Evolutionary conservation across 768 basidiomycete species (phyloP).

Genomic region (Gyrodon lividus): DNA sequence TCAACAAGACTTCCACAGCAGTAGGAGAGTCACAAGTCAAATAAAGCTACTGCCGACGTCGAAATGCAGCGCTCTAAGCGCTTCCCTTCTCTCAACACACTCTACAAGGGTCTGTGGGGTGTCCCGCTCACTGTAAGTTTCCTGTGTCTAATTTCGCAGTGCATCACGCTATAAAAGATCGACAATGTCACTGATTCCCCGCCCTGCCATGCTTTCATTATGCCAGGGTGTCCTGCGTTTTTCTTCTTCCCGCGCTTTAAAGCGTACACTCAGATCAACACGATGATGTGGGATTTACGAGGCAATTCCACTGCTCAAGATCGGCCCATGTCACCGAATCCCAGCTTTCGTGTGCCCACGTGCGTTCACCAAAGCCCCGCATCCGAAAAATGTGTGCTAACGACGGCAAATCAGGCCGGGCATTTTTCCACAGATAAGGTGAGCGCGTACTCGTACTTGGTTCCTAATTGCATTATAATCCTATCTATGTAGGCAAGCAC

Average conservation of each 20-base stretch:
- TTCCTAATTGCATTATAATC: background rate
- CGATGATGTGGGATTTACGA: conserved; percentile 29
- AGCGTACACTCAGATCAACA: conserved; percentile 32
- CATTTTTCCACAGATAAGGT: conserved; percentile 15
- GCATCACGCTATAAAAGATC: conserved; percentile 29
- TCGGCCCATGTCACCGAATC: conserved; percentile 9
- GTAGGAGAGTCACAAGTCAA: conserved; percentile 23
- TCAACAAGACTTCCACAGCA: background rate
- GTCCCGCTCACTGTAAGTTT: conserved; percentile 20
- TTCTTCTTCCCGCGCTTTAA: conserved; percentile 34
- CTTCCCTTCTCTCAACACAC: conserved; percentile 17
- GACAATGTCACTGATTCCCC: background rate
- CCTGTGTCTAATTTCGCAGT: conserved; percentile 2
- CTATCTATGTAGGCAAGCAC: conserved; percentile 14
- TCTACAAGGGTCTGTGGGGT: conserved; percentile 26
- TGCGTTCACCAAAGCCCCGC: conserved; percentile 9
- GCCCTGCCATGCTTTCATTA: conserved; percentile 14
- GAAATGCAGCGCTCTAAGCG: conserved; percentile 20
- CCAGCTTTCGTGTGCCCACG: conserved; percentile 16
- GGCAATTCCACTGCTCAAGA: conserved; percentile 16
- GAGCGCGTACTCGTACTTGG: background rate
- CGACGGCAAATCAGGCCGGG: conserved; percentile 7
- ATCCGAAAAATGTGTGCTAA: background rate
- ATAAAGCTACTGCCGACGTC: conserved; percentile 25
- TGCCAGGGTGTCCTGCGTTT: conserved; percentile 32